Evolutionary conservation across 2,329 filamentous ascomycete species (phyloP).

Genomic region (Fusarium setosum): DNA sequence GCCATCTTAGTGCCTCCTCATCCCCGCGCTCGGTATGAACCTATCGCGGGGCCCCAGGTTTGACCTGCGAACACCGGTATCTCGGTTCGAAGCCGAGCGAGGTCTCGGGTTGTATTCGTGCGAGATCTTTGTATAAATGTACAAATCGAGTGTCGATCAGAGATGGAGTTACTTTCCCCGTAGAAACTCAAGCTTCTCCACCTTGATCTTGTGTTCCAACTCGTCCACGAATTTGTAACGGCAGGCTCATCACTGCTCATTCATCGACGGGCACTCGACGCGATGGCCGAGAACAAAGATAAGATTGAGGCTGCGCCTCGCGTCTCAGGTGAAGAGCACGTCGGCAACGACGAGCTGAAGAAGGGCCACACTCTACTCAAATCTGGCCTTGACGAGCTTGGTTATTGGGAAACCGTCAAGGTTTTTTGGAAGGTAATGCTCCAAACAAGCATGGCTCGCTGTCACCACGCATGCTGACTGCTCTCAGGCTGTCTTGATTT

Average conservation of each 20-base stretch:
- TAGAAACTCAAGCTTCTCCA: neutral
- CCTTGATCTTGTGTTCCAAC: neutral
- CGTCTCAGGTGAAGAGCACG: neutral
- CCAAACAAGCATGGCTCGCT: neutral
- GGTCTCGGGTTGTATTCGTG: neutral
- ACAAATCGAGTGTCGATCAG: neutral
- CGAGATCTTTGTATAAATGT: neutral
- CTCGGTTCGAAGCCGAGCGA: neutral
- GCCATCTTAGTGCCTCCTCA: neutral
- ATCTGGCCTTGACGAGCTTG: constrained; percentile 3
- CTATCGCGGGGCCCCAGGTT: constrained; percentile 1
- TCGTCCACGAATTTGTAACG: too few species aligned
- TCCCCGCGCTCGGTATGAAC: neutral
- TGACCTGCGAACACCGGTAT: neutral
- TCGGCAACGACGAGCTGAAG: neutral
- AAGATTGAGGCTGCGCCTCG: neutral
- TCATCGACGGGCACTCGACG: neutral
- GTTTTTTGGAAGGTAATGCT: constrained; percentile 5
- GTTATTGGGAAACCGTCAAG: constrained; percentile 6
- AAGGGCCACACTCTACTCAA: neutral
- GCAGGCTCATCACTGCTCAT: neutral
- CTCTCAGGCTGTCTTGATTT: constrained; percentile 12
- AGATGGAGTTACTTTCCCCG: neutral
- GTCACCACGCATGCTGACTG: neutral
- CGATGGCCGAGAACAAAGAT: neutral